These are phyloP conservation scores for Cucumis sativus DNA, from an alignment of 306 rosid genomes.

Conservation along the genomic window Cucumber_9930_V3 NC_026656.2:15579501-15580000, in stretches of 20 bases:
- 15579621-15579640: neutral
- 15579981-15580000: constrained; percentile 16
- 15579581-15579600: neutral
- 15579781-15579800: neutral
- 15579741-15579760: constrained; percentile 75
- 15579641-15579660: neutral
- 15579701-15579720: constrained; percentile 45
- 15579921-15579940: constrained; percentile 61
- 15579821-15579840: neutral
- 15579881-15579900: constrained; percentile 22
- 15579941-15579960: constrained; percentile 82
- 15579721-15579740: constrained; percentile 95
- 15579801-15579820: neutral
- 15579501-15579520: constrained; percentile 39
- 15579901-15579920: constrained; percentile 80
- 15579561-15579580: neutral
- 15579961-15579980: constrained; percentile 53
- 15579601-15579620: neutral
- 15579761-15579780: constrained; percentile 56
- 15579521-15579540: constrained; percentile 50
- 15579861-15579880: constrained; percentile 6
- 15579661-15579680: neutral
- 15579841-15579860: neutral
- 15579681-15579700: neutral
- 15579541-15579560: constrained; percentile 16